Conservation (phyloP, 306 rosid genomes). For the Quercus cerris region DNA sequence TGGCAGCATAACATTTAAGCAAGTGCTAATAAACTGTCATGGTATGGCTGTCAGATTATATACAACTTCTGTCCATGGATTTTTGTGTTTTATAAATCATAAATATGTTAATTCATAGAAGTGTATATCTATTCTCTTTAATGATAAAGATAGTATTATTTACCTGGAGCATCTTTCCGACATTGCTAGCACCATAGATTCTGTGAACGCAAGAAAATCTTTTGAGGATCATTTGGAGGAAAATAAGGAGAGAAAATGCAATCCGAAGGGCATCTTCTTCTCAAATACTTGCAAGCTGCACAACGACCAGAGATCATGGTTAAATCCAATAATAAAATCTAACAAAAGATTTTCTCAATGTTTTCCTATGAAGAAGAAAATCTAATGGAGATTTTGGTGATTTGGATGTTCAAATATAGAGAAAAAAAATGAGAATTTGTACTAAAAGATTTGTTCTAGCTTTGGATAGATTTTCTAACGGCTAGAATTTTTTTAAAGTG, state of each 20-base stretch:
- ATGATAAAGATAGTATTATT: neutral
- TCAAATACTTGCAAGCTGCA: conserved; percentile 77
- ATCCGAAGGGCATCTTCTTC: conserved; percentile 66
- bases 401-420: neutral
- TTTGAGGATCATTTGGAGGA: conserved; percentile 69
- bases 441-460: neutral
- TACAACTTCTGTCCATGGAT: too few species aligned
- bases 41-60: too few species aligned
- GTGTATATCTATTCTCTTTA: neutral
- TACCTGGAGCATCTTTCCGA: conserved; percentile 71
- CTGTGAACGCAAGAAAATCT: conserved; percentile 67
- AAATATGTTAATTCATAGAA: neutral
- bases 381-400: conserved; percentile 30
- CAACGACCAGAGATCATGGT: conserved; percentile 39
- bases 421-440: neutral
- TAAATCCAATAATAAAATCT: conserved; percentile 24
- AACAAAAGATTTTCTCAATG: conserved; percentile 25
- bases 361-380: conserved; percentile 14
- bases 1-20: too few species aligned
- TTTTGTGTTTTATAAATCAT: neutral
- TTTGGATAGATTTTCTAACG: conserved; percentile 25
- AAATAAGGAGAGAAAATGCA: conserved; percentile 76
- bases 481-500: conserved; percentile 24
- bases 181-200: conserved; percentile 75
- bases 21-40: too few species aligned